Conservation (phyloP, 352 stramenopile species). For the Pythium angustatum region DNA sequence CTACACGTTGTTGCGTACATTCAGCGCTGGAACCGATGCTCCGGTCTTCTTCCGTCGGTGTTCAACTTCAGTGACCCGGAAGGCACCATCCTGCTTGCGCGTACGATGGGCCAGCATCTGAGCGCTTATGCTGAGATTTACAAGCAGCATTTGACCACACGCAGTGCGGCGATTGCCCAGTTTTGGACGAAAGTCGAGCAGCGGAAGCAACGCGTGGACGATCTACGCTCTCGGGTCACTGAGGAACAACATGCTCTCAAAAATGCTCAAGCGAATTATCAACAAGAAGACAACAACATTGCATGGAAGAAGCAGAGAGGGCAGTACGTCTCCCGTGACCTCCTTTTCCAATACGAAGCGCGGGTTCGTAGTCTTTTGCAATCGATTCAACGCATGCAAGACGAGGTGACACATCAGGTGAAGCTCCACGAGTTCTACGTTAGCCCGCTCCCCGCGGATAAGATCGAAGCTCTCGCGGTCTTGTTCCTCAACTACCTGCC, state of each 20-base stretch:
- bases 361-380: not conserved
- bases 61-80: slow-evolving; percentile 8
- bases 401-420: not conserved
- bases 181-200: not conserved
- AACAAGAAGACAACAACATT: not conserved
- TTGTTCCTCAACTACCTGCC: slow-evolving; percentile 54
- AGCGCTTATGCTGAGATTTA: not conserved
- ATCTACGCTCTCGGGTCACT: not conserved
- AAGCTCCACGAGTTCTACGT: slow-evolving; percentile 29
- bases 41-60: not conserved
- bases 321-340: not conserved
- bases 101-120: not conserved
- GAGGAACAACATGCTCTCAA: not conserved
- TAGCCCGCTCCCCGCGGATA: slow-evolving; percentile 32
- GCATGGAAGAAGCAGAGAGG: too few species aligned
- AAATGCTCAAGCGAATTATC: not conserved
- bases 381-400: not conserved
- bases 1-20: slow-evolving; percentile 1
- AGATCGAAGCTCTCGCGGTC: slow-evolving; percentile 27
- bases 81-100: not conserved
- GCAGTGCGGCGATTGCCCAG: not conserved
- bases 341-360: not conserved
- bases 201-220: not conserved
- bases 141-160: not conserved
- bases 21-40: not conserved